Base-by-base conservation (phyloP, 345 rosid species). In the Sisymbrium irio region DNA sequence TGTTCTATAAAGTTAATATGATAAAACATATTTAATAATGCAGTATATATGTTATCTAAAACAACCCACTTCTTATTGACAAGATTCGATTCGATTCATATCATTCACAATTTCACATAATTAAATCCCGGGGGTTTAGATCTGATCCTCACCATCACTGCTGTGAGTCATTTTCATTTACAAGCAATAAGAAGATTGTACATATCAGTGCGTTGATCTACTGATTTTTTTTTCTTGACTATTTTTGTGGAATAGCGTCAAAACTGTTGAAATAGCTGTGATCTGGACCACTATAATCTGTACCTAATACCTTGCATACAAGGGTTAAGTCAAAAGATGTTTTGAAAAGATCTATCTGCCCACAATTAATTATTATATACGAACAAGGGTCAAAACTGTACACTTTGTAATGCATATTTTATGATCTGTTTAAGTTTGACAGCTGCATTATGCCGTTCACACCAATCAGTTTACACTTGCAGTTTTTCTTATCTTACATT, bases 271-370 rank as follows among this genome's bases (percentile, higher is more conserved):
- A 28, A 65, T 42, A 32, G 33, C 42, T 1, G 35, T 65, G 17
- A 55, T 56, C 59, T 57, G 49, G 65, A 56, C 51, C 10, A 17
- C 37, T 7, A 58, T 40, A 12, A 59, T 50, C 1, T 20, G 32
- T 57, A 75, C 79, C 79, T 68, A 75, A 61, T 61, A 60, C 63
- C 60, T 28, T 50, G 19, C 44, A 19, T 67, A 53, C 30, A 39
- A 67, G 14, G 27, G n/a, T 67, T 67, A 30, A 75, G 78, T 75
- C 68, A 75, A 65, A 75, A 65, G 51, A 17, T 45, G 3, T 32
- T 19, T 71, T 71, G 62, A 51, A 62, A 72, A 62, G 12, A 58
- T 66, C 60, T 58, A 67, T 75, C 73, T 67, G 39, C 73, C 73
- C 78, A 50, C 30, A 50, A 50, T 50, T 22, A 30, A 28, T 25